Conservation (phyloP, 371 early-diverging fungal species). For the Lichtheimia ornata region DNA sequence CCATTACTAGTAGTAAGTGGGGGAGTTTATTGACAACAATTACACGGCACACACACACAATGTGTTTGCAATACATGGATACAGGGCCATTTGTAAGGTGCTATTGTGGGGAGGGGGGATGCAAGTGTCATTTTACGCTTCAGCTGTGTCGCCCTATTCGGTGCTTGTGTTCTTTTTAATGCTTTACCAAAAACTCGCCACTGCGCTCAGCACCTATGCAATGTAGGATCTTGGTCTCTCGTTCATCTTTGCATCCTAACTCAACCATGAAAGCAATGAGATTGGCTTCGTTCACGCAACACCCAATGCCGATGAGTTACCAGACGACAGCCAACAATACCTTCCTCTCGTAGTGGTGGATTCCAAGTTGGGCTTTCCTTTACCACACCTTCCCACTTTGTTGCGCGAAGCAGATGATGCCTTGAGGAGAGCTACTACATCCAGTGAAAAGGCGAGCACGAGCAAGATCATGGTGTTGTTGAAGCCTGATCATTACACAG, state of each 20-base stretch:
- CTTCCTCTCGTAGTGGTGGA: conserved; percentile 38
- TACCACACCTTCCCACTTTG: conserved; percentile 8
- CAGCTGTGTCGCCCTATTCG: no score
- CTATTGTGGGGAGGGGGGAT: no score
- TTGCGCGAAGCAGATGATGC: conserved; percentile 27
- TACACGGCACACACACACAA: no score
- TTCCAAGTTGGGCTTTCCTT: conserved; percentile 35
- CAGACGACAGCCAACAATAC: conserved; percentile 21
- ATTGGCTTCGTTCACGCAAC: conserved; percentile 28
- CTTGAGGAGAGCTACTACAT: not conserved
- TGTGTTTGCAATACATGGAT: no score
- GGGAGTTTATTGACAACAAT: no score
- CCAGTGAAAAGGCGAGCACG: conserved; percentile 19
- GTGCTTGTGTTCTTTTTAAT: not conserved
- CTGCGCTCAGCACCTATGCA: not conserved
- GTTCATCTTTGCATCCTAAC: not conserved
- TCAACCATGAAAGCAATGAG: conserved; percentile 29
- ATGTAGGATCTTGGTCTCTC: not conserved
- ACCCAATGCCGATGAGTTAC: conserved; percentile 24
- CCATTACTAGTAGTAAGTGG: no score
- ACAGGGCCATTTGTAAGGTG: no score
- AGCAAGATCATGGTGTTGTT: conserved; percentile 44
- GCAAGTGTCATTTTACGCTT: no score
- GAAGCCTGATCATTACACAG: conserved; percentile 60
- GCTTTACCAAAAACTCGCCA: conserved; percentile 10